Evolutionary conservation across 2,329 filamentous ascomycete genomes (phyloP).

Genomic region (Cladosporium sp.): DNA sequence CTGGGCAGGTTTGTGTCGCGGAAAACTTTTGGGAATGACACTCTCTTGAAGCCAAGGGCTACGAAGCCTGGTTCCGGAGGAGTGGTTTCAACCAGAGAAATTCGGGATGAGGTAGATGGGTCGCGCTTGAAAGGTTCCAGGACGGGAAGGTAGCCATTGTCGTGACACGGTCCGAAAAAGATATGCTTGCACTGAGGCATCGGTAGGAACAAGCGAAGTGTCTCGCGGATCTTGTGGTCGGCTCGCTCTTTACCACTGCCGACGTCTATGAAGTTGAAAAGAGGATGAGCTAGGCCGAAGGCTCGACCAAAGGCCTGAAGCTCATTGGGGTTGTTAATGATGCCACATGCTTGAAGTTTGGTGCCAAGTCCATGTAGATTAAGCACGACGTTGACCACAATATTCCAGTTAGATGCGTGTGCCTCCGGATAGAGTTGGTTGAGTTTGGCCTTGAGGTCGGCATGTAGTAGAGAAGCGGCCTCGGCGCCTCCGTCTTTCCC

Average conservation of each 20-base stretch:
- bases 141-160: constrained; percentile 42
- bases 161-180: constrained; percentile 45
- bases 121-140: constrained; percentile 44
- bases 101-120: constrained; percentile 31
- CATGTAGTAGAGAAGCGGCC: constrained; percentile 40
- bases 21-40: constrained; percentile 40
- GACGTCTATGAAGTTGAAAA: constrained; percentile 46
- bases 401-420: constrained; percentile 37
- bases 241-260: constrained; percentile 43
- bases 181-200: constrained; percentile 43
- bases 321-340: constrained; percentile 37
- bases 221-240: constrained; percentile 45
- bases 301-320: constrained; percentile 39
- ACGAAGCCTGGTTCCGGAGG: constrained; percentile 38
- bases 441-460: constrained; percentile 40
- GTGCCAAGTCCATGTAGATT: constrained; percentile 43
- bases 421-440: constrained; percentile 35
- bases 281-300: constrained; percentile 41
- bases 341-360: constrained; percentile 38
- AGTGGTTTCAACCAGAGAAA: constrained; percentile 43
- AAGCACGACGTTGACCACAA: constrained; percentile 44
- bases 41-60: constrained; percentile 37
- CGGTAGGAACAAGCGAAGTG: constrained; percentile 41
- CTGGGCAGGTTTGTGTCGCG: constrained; percentile 37
- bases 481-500: constrained; percentile 43